Percentiles rank a stretch among this genome's conserved stretches.
These are phyloP conservation scores for Rhododendron simsii DNA, from an alignment of 148 eudicot genomes.

Conservation along the genomic window DNA sequence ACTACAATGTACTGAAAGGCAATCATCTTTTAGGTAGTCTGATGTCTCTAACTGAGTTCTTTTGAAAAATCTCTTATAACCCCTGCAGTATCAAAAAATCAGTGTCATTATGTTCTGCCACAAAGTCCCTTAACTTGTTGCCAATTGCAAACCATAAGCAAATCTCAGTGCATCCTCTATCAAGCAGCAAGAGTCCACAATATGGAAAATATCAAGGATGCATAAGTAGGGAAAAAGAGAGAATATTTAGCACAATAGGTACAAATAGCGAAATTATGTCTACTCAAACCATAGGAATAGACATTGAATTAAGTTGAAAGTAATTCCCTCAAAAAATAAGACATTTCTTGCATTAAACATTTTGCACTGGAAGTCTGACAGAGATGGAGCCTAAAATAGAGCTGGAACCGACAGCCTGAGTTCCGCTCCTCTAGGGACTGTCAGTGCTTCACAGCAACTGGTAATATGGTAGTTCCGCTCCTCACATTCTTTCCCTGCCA, in stretches of 20 bases:
- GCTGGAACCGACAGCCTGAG: neutral
- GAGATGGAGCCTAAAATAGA: neutral
- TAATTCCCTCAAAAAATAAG: neutral
- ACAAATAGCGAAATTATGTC: neutral
- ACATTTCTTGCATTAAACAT: neutral
- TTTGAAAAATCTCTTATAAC: constrained; percentile 40
- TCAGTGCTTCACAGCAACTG: neutral
- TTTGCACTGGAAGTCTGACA: neutral
- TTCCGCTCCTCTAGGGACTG: no score
- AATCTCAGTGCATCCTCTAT: neutral
- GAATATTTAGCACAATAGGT: neutral
- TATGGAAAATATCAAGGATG: neutral
- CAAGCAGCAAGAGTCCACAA: neutral
- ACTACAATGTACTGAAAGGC: constrained; percentile 31
- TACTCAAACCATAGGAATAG: neutral
- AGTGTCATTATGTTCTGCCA: neutral
- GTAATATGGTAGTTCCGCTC: neutral
- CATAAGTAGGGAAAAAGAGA: neutral
- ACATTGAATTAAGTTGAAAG: neutral
- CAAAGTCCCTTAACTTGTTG: neutral
- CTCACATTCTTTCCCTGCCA: neutral
- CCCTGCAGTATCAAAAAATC: constrained; percentile 25
- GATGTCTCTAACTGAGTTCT: constrained; percentile 36
- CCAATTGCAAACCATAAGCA: neutral
- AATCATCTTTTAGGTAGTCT: constrained; percentile 41